Conservation (phyloP, 306 rosid genomes). For the Rosa chinensis region DNA sequence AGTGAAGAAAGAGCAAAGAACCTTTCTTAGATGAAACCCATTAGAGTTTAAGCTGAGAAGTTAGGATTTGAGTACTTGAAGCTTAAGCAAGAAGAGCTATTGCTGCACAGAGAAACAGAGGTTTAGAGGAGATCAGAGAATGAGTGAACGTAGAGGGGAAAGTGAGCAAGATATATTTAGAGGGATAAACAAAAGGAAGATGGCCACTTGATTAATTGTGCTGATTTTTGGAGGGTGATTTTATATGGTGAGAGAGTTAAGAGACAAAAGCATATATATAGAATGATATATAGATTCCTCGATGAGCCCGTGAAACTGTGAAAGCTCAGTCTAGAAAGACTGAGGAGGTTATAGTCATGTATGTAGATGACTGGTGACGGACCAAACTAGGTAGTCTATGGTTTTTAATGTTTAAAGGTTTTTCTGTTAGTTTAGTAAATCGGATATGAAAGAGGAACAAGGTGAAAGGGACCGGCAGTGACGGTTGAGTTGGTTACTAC, state of each 20-base stretch:
- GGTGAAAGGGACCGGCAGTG: background rate
- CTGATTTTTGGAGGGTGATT: constrained; percentile 27
- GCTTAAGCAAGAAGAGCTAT: constrained; percentile 26
- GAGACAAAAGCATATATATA: constrained; percentile 29
- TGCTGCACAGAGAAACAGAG: constrained; percentile 9
- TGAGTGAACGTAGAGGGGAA: constrained; percentile 14
- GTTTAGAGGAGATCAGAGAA: background rate
- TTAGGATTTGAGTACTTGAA: background rate
- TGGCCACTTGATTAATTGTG: constrained; percentile 13
- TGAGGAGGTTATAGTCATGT: background rate
- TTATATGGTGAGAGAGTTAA: constrained; percentile 34
- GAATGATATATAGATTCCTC: constrained; percentile 46
- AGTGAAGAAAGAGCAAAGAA: background rate
- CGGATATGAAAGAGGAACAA: background rate
- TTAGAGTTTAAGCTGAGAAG: background rate
- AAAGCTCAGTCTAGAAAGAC: background rate
- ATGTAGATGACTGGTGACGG: constrained; percentile 3
- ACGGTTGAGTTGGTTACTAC: background rate
- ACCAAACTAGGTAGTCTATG: constrained; percentile 32
- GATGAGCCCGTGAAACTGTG: constrained; percentile 11
- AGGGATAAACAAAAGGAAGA: constrained; percentile 44
- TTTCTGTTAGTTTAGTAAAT: constrained; percentile 4
- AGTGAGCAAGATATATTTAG: background rate
- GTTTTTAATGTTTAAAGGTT: constrained; percentile 28
- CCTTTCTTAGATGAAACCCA: background rate